Percentiles rank a stretch among this genome's conserved stretches.
Conservation (phyloP, 2,329 filamentous ascomycete species). For the Trematosphaeria pertusa region DNA sequence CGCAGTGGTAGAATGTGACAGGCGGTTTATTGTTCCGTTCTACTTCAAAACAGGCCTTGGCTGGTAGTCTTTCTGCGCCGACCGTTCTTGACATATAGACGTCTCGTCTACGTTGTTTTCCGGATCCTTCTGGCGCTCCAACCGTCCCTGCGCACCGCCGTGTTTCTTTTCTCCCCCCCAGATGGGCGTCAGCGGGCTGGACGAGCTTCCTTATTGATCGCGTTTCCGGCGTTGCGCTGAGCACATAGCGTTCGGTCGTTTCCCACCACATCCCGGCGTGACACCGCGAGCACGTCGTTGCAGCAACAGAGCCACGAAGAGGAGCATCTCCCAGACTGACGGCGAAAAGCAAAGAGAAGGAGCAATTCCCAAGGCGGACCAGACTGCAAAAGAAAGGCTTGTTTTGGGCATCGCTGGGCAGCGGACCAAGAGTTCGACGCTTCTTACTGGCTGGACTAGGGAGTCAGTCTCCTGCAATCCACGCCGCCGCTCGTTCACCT, state of each 20-base stretch:
- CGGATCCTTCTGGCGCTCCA: conserved; percentile 22
- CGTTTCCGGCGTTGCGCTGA: conserved; percentile 28
- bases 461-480: conserved; percentile 14
- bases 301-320: too few species aligned
- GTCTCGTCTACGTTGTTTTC: conserved; percentile 23
- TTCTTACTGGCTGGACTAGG: conserved; percentile 28
- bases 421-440: conserved; percentile 7
- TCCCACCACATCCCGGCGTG: conserved; percentile 25
- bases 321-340: too few species aligned
- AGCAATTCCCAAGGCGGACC: too few species aligned
- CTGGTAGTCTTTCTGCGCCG: conserved; percentile 19
- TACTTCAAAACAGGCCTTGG: conserved; percentile 31
- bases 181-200: conserved; percentile 31
- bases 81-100: conserved; percentile 30
- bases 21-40: conserved; percentile 32
- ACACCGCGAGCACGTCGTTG: conserved; percentile 17
- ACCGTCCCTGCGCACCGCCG: conserved; percentile 21
- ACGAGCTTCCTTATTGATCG: conserved; percentile 24
- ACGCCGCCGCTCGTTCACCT: conserved; percentile 34
- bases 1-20: conserved; percentile 38
- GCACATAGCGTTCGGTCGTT: conserved; percentile 34
- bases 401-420: too few species aligned
- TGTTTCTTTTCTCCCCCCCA: conserved; percentile 18
- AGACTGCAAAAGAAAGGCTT: too few species aligned
- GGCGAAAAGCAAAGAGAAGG: too few species aligned